Base-by-base conservation (phyloP, 2,329 filamentous ascomycete genomes). In the Botrytis elliptica region DNA sequence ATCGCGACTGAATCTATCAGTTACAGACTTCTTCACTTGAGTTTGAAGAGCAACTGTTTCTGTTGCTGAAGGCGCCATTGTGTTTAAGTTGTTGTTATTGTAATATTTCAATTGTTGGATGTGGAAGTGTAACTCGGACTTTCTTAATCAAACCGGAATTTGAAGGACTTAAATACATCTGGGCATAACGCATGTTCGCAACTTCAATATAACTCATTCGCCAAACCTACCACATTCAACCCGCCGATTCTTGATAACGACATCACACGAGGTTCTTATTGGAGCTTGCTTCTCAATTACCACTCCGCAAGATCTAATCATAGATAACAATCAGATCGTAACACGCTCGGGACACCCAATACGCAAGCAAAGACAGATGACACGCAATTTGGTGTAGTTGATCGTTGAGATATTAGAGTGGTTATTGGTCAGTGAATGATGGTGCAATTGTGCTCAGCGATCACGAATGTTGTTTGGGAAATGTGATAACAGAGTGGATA, bases 21-120 rank as follows among this genome's bases (percentile, higher is more conserved):
- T 73, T 40, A 68, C 46, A 29, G 62, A 52, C 62, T 76, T 74
- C 18, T 69, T 65, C 18, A 70, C 57, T 52, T 68, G 73, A 55
- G n/a, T 73, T 59, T 76, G 75, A 46, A 77, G 40, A 36, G 77
- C 77, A 38, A 73, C 73, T 6, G 78, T 79, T 72, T 79, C 79
- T 44, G 75, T 79, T 68, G 78, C 79, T 66, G 79, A 78, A 25
- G 79, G 79, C 29, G 79, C 78, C 79, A 80, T 80, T 66, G 52
- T 62, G 12, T 40, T 40, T 29, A 38, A 42, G 25, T 18, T n/a
- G 25, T 49, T 36, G 20, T 40, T 33, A 20, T 36, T 38, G 22
- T 60, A 25, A 36, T n/a, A 6, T 40, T 40, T 29, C 9, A 16
- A 40, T 36, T 55, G 16, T 55, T 33, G 25, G 18, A n/a, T 68